These are phyloP conservation scores for Aureobasidium leucospermi DNA, from an alignment of 2,329 filamentous ascomycete genomes.

Conservation along the genomic window DNA sequence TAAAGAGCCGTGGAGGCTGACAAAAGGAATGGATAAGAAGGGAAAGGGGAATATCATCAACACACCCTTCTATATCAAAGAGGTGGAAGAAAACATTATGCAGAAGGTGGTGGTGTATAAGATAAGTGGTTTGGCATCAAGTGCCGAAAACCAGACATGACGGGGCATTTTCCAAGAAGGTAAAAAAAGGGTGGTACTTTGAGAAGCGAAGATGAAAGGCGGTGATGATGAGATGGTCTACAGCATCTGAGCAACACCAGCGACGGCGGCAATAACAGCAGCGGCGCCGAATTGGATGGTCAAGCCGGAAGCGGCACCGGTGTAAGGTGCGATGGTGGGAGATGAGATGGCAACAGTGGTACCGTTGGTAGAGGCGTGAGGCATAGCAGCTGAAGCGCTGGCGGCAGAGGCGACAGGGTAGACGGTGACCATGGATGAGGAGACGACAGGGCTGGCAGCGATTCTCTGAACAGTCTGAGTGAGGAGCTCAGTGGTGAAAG, in stretches of 20 bases:
- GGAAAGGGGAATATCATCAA: background rate
- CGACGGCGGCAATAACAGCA: conserved; percentile 6
- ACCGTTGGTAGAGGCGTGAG: background rate
- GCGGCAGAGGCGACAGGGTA: background rate
- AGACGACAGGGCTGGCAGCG: background rate
- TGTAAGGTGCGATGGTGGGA: background rate
- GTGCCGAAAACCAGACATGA: background rate
- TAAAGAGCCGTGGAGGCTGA: background rate
- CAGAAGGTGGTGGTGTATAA: background rate
- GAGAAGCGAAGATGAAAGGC: background rate
- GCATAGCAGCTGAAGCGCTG: background rate
- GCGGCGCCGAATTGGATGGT: conserved; percentile 5
- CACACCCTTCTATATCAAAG: background rate
- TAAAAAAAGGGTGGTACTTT: background rate
- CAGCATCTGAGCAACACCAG: conserved; percentile 7
- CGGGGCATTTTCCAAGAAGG: conserved; percentile 3
- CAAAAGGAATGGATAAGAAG: background rate
- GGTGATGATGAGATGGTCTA: background rate
- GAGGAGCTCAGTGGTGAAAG: background rate
- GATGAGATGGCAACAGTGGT: background rate
- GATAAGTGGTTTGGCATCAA: background rate
- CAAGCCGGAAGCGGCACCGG: conserved; percentile 14
- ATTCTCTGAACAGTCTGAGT: background rate
- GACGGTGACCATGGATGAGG: conserved; percentile 1
- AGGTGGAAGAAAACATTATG: conserved; percentile 6